Evolutionary conservation across 768 basidiomycete species (phyloP), one percentile per base, ranked within the genome.

Genomic region (Lentinula boryana): DNA sequence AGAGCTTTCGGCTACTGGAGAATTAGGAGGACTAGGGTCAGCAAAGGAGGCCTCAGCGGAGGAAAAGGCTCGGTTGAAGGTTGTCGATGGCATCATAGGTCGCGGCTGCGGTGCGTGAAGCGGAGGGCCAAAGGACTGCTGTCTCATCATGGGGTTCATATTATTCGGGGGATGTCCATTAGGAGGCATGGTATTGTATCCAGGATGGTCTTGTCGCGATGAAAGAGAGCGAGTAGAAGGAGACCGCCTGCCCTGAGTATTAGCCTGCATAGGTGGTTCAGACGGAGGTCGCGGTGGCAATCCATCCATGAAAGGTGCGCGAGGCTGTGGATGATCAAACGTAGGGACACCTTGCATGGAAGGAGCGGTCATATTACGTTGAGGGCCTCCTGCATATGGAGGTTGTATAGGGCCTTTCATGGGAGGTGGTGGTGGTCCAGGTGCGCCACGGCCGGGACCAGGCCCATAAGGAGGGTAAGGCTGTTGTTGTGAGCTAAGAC

Each of bases 1-100:
- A 1, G 76, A 75, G 12, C 73, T 75, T 65, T 88, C 83, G 62
- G 83, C 78, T 4, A 83, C 78, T 2, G 94, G 96, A 6, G 93
- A 95, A 43, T 84, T 78, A 0, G 95, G 95, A 40, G 96, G 95
- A 68, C 91, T 93, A 35, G 87, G 85, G 60, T 87, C 87, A 51
- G 81, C 79, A 63, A 84, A 82, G 0, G 84, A 83, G 16, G 78
- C 74, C 38, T 80, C 80, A 12, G 73, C 74, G 67, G 87, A 85
- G 32, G 78, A 74, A 3, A 79, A 73, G 48, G 83, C 79, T 59
- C 82, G 77, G 60, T 76, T 77, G 56, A 81, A 65, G 63, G 85
- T 82, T 23, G 83, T 80, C 12, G 89, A 89, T 18, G 90, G 89
- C 16, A 87, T 73, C 62, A 89, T 65, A 1, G 84, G 76, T 32